Evolutionary conservation across 2,329 filamentous ascomycete species (phyloP), one percentile per base, ranked within the genome.

Genomic region (Fusarium falciforme): DNA sequence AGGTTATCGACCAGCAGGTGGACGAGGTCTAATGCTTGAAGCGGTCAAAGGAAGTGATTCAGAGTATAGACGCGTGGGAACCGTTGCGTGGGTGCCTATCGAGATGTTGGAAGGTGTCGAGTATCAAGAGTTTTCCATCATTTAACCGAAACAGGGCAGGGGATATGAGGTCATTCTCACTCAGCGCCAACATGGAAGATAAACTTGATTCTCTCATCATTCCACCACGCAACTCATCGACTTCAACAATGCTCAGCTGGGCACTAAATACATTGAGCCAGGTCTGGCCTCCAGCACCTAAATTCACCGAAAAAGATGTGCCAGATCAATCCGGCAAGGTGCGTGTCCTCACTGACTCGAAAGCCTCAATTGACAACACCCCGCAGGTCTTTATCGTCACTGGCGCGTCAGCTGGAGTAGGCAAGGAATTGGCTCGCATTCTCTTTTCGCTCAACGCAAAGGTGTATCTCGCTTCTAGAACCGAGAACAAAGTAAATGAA

Each of bases 381-480:
- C 31, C 27, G 22, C 27, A 82, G 80, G 86, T 89, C 35, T 87
- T 83, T 78, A 84, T 91, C 42, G 83, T 90, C 6, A 90, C 80
- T 0, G 80, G 79, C n/a, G 71, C 76, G 47, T 79, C 79, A 52
- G 74, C 75, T 0, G 80, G 80, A 83, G 81, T 89, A 4, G 89
- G 88, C 6, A 83, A 85, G 27, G 86, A 89, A 66, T 81, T 90
- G 3, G 81, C 80, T 38, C 83, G 83, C 31, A 85, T 90, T 4
- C 82, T 91, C 6, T 91, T 90, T 76, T 77, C 80, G 5, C 84
- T 83, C 17, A 87, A 88, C 62, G 88, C 81, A 17, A 88, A 80
- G 4, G 84, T 90, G 27, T 90, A 89, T 73, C 76, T 89, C 36
- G 87, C 87, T 4, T 84, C 84, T 0, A 85, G 88, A 22, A 84